phyloP scores from a whole-genome alignment of 192 early-diverging fungal species.

The Coemansia sp. region DNA sequence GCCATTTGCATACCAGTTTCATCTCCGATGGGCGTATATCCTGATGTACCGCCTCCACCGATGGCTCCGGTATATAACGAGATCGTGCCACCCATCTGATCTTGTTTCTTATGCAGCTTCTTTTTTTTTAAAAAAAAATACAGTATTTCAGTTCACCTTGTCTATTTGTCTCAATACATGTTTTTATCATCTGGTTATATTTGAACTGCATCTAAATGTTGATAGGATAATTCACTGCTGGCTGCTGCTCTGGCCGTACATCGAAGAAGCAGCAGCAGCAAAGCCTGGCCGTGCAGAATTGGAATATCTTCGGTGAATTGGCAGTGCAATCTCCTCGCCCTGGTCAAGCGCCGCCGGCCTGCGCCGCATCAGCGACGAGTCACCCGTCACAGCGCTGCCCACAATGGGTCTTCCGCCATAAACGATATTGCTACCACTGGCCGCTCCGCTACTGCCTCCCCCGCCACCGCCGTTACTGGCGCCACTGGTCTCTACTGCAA shows the following conservation, averaged over 20 bases:
- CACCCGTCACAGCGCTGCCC: constrained; percentile 9
- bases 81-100: constrained; percentile 24
- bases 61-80: constrained; percentile 40
- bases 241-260: background rate
- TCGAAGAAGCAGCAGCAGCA: background rate
- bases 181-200: background rate
- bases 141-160: background rate
- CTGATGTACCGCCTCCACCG: constrained; percentile 12
- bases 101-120: background rate
- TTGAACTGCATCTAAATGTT: background rate
- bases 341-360: constrained; percentile 29
- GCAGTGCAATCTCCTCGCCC: constrained; percentile 32
- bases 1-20: constrained; percentile 51
- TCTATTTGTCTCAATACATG: background rate
- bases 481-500: constrained; percentile 4
- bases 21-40: constrained; percentile 18
- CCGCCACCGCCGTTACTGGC: background rate
- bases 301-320: constrained; percentile 28
- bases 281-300: background rate
- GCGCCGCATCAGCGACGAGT: constrained; percentile 35
- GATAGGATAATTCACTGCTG: background rate
- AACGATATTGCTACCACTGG: constrained; percentile 17
- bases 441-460: constrained; percentile 2
- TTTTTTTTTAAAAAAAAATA: constrained; percentile 8
- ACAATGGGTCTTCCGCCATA: constrained; percentile 5